Conservation (phyloP, 2,329 filamentous ascomycete species). For the Ophiosphaerella korrae region DNA sequence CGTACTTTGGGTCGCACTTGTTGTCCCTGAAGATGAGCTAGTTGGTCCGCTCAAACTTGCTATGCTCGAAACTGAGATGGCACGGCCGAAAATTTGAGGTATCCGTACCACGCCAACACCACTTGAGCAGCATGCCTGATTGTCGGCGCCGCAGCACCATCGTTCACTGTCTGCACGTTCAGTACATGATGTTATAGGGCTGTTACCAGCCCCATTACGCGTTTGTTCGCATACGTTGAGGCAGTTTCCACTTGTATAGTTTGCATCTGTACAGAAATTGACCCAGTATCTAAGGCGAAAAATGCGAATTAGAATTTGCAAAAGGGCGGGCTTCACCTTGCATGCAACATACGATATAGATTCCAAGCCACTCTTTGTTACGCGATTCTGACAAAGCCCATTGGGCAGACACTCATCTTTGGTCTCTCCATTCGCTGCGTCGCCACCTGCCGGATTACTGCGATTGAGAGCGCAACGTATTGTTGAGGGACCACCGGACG, state of each 20-base stretch:
- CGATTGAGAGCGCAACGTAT: conserved; percentile 4
- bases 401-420: conserved; percentile 7
- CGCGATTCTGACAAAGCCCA: conserved; percentile 4
- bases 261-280: conserved; percentile 3
- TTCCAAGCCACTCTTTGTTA: background rate
- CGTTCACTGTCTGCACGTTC: conserved; percentile 2
- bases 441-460: background rate
- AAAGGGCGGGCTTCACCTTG: no score
- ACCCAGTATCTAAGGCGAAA: background rate
- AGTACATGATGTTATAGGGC: conserved; percentile 1
- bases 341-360: background rate
- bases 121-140: conserved; percentile 1
- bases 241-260: background rate
- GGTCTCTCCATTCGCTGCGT: background rate
- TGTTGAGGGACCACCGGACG: background rate
- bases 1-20: no score
- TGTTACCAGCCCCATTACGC: background rate
- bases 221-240: conserved; percentile 3
- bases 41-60: no score
- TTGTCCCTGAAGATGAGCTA: no score
- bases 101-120: background rate
- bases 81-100: background rate
- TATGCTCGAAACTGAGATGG: no score
- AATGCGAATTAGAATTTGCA: background rate
- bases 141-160: conserved; percentile 4